Evolutionary conservation across 73 alveolate species (phyloP).

Genomic region (Symbiodinium pilosum): DNA sequence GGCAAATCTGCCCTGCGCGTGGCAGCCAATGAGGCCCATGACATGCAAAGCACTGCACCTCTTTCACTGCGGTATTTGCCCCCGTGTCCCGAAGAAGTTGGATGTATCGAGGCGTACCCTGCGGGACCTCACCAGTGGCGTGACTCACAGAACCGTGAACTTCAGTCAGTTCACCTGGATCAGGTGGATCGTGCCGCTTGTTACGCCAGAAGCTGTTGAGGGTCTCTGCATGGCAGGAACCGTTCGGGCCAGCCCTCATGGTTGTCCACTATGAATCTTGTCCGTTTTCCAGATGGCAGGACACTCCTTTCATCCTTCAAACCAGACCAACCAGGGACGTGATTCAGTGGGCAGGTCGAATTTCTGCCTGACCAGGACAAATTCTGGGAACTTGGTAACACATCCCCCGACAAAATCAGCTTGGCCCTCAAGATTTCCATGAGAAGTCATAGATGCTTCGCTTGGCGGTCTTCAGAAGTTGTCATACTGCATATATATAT

Average conservation of each 20-base stretch:
- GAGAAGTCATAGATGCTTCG: no score
- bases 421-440: not conserved
- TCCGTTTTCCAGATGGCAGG: constrained; percentile 89
- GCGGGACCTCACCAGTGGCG: constrained; percentile 88
- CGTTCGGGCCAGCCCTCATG: constrained; percentile 77
- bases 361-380: constrained; percentile 18
- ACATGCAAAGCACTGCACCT: not conserved
- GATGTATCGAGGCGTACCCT: constrained; percentile 61
- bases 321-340: not conserved
- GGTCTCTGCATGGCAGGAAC: constrained; percentile 27
- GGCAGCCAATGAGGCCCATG: constrained; percentile 23
- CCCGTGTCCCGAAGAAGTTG: no score
- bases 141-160: constrained; percentile 24
- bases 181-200: not conserved
- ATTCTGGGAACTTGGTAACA: constrained; percentile 92
- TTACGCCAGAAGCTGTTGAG: not conserved
- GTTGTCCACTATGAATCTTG: constrained; percentile 78
- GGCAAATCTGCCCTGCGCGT: constrained; percentile 83
- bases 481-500: no score
- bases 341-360: not conserved
- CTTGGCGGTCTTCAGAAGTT: not conserved
- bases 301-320: no score
- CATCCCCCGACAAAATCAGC: constrained; percentile 81
- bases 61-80: not conserved
- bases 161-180: constrained; percentile 74